Percentiles rank a stretch among this genome's conserved stretches.
Evolutionary conservation across 768 basidiomycete species (phyloP).

Genomic region (Pisolithus orientalis): DNA sequence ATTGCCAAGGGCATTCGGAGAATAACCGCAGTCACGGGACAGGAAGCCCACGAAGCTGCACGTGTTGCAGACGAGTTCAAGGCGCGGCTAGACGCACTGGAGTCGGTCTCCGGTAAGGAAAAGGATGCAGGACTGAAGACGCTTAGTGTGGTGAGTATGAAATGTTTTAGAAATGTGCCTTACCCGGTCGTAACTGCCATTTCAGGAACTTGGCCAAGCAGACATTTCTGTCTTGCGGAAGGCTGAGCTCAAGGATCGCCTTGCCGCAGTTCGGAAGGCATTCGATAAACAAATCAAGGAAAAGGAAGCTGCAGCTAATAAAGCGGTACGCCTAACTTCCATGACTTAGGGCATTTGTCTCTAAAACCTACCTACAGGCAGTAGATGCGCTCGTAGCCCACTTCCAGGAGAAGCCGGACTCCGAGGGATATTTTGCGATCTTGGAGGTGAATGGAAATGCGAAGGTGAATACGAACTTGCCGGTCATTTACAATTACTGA

Average conservation of each 20-base stretch:
- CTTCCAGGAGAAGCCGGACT: constrained; percentile 73
- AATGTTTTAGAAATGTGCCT: background rate
- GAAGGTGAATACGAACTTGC: constrained; percentile 48
- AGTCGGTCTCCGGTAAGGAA: constrained; percentile 58
- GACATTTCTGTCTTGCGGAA: constrained; percentile 87
- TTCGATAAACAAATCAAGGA: constrained; percentile 86
- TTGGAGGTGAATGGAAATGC: constrained; percentile 79
- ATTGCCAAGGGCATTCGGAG: constrained; percentile 98
- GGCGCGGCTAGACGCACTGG: constrained; percentile 55
- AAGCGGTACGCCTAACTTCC: constrained; percentile 46
- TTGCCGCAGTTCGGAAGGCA: constrained; percentile 66
- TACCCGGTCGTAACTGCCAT: background rate
- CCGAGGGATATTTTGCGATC: constrained; percentile 61
- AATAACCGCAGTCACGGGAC: constrained; percentile 89
- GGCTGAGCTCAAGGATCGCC: constrained; percentile 68
- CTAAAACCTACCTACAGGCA: constrained; percentile 40
- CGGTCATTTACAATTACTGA: background rate
- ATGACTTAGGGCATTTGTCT: background rate
- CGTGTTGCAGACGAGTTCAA: constrained; percentile 60
- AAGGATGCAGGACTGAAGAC: constrained; percentile 88
- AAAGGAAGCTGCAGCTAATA: constrained; percentile 67
- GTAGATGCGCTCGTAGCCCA: constrained; percentile 60
- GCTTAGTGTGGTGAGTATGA: constrained; percentile 57
- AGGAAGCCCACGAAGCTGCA: constrained; percentile 82
- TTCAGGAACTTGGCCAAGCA: constrained; percentile 80